Conservation (phyloP, 2,329 filamentous ascomycete genomes). For the Cytospora chrysosperma region DNA sequence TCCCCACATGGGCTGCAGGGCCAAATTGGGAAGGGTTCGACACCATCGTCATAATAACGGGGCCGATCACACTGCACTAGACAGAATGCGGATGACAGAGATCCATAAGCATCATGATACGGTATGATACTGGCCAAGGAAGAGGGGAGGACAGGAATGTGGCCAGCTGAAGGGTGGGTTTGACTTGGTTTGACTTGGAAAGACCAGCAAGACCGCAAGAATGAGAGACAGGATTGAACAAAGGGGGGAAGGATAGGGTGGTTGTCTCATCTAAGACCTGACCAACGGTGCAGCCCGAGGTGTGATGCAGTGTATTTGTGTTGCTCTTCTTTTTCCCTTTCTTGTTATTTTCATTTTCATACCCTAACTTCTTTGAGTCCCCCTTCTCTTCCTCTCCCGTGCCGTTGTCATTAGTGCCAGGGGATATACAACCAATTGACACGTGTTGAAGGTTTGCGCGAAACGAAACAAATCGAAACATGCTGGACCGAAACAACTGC, state of each 20-base stretch:
- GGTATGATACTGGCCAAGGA: neutral
- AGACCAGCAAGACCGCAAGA: neutral
- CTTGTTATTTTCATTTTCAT: too few species aligned
- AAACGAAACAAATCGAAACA: neutral
- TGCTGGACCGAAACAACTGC: neutral
- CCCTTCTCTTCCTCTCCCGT: neutral
- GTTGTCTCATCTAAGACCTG: neutral
- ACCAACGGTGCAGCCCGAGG: neutral
- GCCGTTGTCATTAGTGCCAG: neutral
- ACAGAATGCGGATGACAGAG: neutral
- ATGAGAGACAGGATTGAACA: neutral
- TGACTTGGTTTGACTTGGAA: neutral
- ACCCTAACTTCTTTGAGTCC: neutral
- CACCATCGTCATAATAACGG: neutral
- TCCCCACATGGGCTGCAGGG: neutral
- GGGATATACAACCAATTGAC: neutral
- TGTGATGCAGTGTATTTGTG: neutral
- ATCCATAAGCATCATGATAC: neutral
- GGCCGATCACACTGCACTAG: neutral
- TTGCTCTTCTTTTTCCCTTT: too few species aligned
- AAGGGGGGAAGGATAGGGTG: neutral
- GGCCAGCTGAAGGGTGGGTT: neutral
- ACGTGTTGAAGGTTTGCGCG: neutral
- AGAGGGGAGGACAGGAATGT: neutral
- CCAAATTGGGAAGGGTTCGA: neutral